Evolutionary conservation across 2,329 filamentous ascomycete species (phyloP), one percentile per base, ranked within the genome.

Genomic region (Metarhizium humberi): DNA sequence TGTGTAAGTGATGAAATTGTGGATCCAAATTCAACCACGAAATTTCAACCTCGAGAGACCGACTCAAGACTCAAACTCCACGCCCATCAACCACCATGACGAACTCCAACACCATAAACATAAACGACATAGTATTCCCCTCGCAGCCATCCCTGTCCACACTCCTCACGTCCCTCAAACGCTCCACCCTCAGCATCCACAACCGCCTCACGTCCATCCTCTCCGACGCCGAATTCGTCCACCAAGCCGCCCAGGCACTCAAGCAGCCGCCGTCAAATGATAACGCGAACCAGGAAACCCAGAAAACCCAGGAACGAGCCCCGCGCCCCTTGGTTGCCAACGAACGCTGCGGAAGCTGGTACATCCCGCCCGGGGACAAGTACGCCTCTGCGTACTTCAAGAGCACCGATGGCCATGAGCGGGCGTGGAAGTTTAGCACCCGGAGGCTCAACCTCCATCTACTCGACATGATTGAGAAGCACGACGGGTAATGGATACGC

Each of bases 271-370:
- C 32, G 32, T 34, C 32, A 34, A 34, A 34, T 34, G 1, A 34
- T 34, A 11, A 34, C 6, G 32, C 32, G 32, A 34, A 34, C 32
- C 32, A 34, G 7, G 32, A 34, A 34, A 34, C 6, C 32, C 32
- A 34, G 7, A 7, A 34, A 34, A 34, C 6, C 32, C 32, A 34
- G 7, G 32, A 34, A 34, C 32, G 32, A 7, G 32, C 32, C 3
- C 32, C 32, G 7, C 32, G 32, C 32, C 32, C 32, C 32, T 34
- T 97, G 1, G 77, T 97, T 14, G 91, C 92, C 34, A 99, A 99
- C 67, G 92, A 97, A 75, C 82, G 94, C 57, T 97, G 94, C 69
- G 94, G 94, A 0, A 92, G 89, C 71, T 99, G 94, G 94, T 97
- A 97, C 69, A 87, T 97, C 30, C 72, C 76, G 38, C 86, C 86